Evolutionary conservation across 2,329 filamentous ascomycete species (phyloP).

Genomic region (Colletotrichum filicis): DNA sequence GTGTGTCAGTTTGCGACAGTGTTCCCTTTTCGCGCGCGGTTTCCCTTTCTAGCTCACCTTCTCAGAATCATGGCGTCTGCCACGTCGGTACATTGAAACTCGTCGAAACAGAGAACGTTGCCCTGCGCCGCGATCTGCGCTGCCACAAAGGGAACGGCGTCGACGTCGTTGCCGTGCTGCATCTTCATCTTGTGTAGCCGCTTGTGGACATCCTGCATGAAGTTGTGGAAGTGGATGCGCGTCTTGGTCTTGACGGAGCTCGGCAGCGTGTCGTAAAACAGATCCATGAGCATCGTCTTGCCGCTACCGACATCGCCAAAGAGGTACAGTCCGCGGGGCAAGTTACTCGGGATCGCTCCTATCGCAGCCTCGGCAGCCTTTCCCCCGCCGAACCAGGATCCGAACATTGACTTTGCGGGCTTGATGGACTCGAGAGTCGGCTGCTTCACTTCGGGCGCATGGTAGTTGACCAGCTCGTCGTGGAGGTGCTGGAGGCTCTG

Average conservation of each 20-base stretch:
- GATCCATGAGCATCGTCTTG: slow-evolving; percentile 99
- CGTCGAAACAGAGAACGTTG: slow-evolving; percentile 95
- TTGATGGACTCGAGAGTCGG: slow-evolving; percentile 79
- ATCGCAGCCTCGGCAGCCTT: slow-evolving; percentile 49
- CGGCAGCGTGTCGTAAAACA: slow-evolving; percentile 95
- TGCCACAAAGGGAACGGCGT: slow-evolving; percentile 90
- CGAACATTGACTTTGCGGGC: slow-evolving; percentile 64
- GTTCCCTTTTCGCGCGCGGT: too few species aligned
- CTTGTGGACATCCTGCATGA: slow-evolving; percentile 98
- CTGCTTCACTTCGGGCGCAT: slow-evolving; percentile 78
- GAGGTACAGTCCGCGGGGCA: slow-evolving; percentile 92
- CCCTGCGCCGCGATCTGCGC: slow-evolving; percentile 90
- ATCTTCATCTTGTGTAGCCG: slow-evolving; percentile 91
- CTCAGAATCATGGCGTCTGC: slow-evolving; percentile 98
- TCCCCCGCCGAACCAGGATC: slow-evolving; percentile 69
- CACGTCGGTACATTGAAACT: slow-evolving; percentile 98
- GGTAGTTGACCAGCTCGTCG: slow-evolving; percentile 80
- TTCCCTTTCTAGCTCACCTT: slow-evolving; percentile 55
- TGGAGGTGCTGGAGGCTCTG: slow-evolving; percentile 90
- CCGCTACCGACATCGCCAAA: slow-evolving; percentile 97
- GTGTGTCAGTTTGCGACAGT: slow-evolving; percentile 1
- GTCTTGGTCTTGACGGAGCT: slow-evolving; percentile 83
- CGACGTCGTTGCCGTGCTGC: slow-evolving; percentile 87
- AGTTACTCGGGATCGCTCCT: slow-evolving; percentile 71
- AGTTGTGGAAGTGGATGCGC: slow-evolving; percentile 98